Conservation (phyloP, 768 basidiomycete genomes). For the Neoboletus magnificus region DNA sequence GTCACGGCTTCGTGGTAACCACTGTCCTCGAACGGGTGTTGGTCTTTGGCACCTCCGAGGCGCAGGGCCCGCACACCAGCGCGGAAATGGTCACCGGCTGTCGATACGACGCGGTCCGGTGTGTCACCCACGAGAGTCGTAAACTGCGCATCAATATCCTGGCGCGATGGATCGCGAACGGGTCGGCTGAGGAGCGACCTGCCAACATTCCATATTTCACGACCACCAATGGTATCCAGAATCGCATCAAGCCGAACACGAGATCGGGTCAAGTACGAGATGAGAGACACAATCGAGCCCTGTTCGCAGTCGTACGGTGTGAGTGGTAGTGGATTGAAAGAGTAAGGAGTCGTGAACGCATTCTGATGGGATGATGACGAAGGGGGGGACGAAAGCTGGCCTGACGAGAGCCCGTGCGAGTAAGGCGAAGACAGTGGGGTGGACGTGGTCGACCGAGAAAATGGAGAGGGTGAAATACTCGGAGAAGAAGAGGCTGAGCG, state of each 20-base stretch:
- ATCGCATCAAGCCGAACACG: conserved; percentile 65
- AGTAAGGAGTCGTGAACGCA: conserved; percentile 28
- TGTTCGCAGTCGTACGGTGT: conserved; percentile 27
- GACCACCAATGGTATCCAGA: conserved; percentile 80
- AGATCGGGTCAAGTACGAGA: conserved; percentile 27
- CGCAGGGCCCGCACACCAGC: conserved; percentile 65
- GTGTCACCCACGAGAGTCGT: conserved; percentile 78
- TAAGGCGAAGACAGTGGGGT: conserved; percentile 34
- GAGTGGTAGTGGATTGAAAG: conserved; percentile 30
- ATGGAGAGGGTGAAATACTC: conserved; percentile 33
- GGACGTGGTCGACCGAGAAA: conserved; percentile 29
- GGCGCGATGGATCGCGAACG: conserved; percentile 28
- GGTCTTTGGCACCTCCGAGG: conserved; percentile 28
- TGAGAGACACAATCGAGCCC: conserved; percentile 22
- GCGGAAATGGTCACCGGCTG: conserved; percentile 67
- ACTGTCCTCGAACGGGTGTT: conserved; percentile 24
- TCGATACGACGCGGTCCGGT: conserved; percentile 62
- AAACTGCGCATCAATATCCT: conserved; percentile 49
- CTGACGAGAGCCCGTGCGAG: conserved; percentile 22
- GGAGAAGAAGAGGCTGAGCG: conserved; percentile 30
- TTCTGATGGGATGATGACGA: conserved; percentile 27
- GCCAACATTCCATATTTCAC: conserved; percentile 73
- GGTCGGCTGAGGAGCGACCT: conserved; percentile 51
- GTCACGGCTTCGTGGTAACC: conserved; percentile 23
- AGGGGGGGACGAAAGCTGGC: conserved; percentile 21